phyloP scores from a whole-genome alignment of 31 red algal genomes.

The Odonthalia washingtoniensis region DNA sequence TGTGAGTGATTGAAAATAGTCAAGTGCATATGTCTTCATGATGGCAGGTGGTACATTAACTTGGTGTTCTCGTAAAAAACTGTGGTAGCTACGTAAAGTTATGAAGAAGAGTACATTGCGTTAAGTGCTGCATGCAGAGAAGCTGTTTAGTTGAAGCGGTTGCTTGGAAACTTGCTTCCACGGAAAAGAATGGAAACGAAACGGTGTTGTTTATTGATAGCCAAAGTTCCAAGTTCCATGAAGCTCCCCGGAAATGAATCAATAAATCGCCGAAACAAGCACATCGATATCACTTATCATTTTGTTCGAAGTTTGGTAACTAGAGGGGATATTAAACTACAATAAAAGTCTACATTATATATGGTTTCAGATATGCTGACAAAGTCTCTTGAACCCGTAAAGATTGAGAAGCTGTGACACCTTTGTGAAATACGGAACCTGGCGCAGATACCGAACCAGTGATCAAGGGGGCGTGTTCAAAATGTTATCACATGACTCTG shows the following conservation, averaged over 20 bases:
- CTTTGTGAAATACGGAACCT: background rate
- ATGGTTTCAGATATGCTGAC: constrained; percentile 40
- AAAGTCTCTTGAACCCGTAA: constrained; percentile 37
- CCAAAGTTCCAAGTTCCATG: background rate
- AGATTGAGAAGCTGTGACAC: background rate
- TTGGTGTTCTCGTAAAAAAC: constrained; percentile 33
- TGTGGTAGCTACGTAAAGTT: constrained; percentile 18
- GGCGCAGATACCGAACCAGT: background rate
- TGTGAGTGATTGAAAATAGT: too few species aligned
- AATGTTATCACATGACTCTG: too few species aligned
- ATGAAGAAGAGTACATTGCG: too few species aligned
- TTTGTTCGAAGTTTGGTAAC: too few species aligned
- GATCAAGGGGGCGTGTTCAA: background rate
- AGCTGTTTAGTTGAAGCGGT: too few species aligned
- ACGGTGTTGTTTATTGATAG: background rate
- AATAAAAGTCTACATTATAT: background rate
- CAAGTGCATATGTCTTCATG: constrained; percentile 4
- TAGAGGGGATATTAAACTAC: too few species aligned
- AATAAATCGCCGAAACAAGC: too few species aligned
- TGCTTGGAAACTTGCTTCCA: background rate
- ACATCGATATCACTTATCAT: too few species aligned
- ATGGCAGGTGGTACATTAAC: background rate
- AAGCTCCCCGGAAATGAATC: background rate
- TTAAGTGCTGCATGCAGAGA: too few species aligned
- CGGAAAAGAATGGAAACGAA: too few species aligned